Percentiles rank a stretch among this genome's conserved stretches.
These are phyloP conservation scores for Moricandia arvensis DNA, from an alignment of 345 rosid genomes.

Conservation along the genomic window DNA sequence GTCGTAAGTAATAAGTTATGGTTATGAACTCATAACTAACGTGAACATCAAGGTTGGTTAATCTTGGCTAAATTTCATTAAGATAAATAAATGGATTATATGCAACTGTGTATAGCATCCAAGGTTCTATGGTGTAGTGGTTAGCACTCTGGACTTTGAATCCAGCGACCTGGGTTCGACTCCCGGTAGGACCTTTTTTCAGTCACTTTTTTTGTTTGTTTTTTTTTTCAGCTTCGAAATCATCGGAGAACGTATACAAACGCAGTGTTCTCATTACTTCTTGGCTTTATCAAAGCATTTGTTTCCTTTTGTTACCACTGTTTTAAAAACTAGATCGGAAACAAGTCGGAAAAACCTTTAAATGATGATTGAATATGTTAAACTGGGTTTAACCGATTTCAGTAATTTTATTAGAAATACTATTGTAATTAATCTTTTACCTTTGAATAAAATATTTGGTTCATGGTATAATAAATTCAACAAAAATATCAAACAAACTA, in stretches of 20 bases:
- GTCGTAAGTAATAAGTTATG: neutral
- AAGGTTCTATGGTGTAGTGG: slow-evolving; percentile 91
- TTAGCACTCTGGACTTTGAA: slow-evolving; percentile 97
- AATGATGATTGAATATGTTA: too few relatives aligned
- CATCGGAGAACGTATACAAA: neutral
- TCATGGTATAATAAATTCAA: too few relatives aligned
- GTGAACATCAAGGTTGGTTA: neutral
- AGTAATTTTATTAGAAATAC: too few relatives aligned
- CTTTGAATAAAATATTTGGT: too few relatives aligned
- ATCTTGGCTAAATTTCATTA: too few relatives aligned
- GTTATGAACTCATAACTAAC: neutral
- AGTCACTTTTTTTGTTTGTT: neutral
- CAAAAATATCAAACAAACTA: too few relatives aligned
- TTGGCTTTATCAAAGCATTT: neutral
- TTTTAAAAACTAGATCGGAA: too few relatives aligned
- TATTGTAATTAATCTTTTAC: too few relatives aligned
- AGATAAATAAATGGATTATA: rapidly evolving
- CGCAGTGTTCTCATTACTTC: neutral
- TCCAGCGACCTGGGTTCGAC: slow-evolving; percentile 69
- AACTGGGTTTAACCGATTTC: too few relatives aligned
- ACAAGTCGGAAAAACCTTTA: too few relatives aligned
- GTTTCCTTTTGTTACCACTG: too few relatives aligned
- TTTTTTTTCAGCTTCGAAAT: neutral
- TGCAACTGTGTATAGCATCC: rapidly evolving
- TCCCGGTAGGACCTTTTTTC: slow-evolving; percentile 14